phyloP scores from a whole-genome alignment of 805 yeast species.

The Yamadazyma sp. region DNA sequence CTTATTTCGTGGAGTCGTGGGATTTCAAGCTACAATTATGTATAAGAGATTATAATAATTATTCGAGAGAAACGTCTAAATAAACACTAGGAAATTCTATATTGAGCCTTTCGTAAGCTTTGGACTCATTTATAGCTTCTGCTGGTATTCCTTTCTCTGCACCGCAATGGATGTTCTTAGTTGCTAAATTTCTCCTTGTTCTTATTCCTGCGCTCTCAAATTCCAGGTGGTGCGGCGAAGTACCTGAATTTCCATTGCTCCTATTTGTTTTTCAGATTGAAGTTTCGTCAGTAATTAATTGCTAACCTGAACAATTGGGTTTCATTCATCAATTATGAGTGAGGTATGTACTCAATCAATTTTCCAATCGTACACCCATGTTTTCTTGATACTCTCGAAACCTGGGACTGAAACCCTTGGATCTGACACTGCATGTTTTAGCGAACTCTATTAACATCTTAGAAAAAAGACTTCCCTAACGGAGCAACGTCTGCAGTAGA shows the following conservation, averaged over 20 bases:
- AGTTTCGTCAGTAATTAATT: background rate
- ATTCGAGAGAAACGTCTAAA: too few species aligned
- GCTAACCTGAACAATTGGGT: conserved; percentile 1
- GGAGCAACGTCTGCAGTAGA: conserved; percentile 19
- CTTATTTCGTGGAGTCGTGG: too few species aligned
- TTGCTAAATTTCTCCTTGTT: conserved; percentile 3
- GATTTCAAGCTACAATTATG: too few species aligned
- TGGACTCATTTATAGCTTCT: too few species aligned
- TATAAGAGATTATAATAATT: too few species aligned
- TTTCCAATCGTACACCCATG: background rate
- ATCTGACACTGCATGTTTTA: too few species aligned
- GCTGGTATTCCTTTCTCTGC: too few species aligned
- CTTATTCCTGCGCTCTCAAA: conserved; percentile 8
- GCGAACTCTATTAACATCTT: conserved; percentile 2
- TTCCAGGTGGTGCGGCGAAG: conserved; percentile 14
- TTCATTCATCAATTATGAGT: conserved; percentile 6
- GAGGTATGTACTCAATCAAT: conserved; percentile 9
- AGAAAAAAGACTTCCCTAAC: conserved; percentile 16
- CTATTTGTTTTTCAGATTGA: conserved; percentile 8
- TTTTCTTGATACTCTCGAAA: background rate
- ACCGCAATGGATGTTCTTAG: too few species aligned
- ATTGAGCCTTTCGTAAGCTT: too few species aligned
- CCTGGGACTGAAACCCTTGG: too few species aligned
- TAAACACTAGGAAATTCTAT: too few species aligned
- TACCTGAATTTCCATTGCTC: conserved; percentile 15